A percentile compares a stretch with the other conserved stretches of the same genome.
phyloP scores from a whole-genome alignment of 345 rosid genomes.

The Lepidium africanum region DNA sequence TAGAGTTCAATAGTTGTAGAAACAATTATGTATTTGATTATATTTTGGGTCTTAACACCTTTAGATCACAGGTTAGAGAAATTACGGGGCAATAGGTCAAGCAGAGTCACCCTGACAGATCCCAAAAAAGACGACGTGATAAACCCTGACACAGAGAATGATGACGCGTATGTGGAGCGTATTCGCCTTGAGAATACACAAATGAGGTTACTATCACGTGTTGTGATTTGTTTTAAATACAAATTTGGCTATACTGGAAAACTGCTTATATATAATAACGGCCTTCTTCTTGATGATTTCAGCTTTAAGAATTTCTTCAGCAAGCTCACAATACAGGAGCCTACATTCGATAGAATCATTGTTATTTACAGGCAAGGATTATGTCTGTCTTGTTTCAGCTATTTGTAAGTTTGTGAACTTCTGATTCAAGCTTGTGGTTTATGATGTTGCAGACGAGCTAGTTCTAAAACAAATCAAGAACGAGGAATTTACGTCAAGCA shows the following conservation, averaged over 20 bases:
- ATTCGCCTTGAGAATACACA: slow-evolving; percentile 79
- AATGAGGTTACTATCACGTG: slow-evolving; percentile 41
- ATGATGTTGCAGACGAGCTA: slow-evolving; percentile 51
- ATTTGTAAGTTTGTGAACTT: background rate
- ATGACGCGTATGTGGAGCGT: slow-evolving; percentile 61
- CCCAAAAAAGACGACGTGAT: slow-evolving; percentile 68
- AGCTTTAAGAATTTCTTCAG: slow-evolving; percentile 57
- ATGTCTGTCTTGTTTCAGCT: slow-evolving; percentile 14
- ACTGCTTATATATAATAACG: background rate
- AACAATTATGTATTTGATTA: background rate
- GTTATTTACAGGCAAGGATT: slow-evolving; percentile 76
- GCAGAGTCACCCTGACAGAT: slow-evolving; percentile 37
- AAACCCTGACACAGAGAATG: slow-evolving; percentile 38
- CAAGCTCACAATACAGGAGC: slow-evolving; percentile 81
- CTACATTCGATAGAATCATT: slow-evolving; percentile 91
- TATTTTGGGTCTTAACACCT: background rate
- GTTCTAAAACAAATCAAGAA: slow-evolving; percentile 45
- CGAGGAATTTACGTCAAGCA: slow-evolving; percentile 82
- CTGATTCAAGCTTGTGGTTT: slow-evolving; percentile 6
- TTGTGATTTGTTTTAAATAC: slow-evolving; percentile 4
- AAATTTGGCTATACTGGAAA: background rate
- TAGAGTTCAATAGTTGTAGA: background rate
- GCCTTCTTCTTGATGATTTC: slow-evolving; percentile 19
- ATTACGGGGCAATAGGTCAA: slow-evolving; percentile 42
- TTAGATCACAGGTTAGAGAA: slow-evolving; percentile 57